Percentiles rank a stretch among this genome's conserved stretches.
phyloP scores from a whole-genome alignment of 2,329 filamentous ascomycete species.

The Bipolaris bicolor region DNA sequence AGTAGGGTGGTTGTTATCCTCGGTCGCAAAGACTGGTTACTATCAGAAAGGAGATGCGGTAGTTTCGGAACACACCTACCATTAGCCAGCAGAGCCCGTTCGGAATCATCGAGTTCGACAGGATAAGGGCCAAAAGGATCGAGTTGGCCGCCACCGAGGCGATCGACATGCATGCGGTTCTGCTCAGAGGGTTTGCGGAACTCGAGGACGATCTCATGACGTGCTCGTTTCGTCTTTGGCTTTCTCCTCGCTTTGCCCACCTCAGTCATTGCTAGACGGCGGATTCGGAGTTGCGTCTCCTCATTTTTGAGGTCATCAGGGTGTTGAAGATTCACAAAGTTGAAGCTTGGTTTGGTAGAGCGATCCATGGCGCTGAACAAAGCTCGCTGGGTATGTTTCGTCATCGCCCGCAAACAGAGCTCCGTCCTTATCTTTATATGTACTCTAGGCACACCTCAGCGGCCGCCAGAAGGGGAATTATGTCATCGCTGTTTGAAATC shows the following conservation, averaged over 20 bases:
- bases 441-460: neutral
- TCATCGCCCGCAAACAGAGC: neutral
- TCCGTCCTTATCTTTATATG: slow-evolving; percentile 1
- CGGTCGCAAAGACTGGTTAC: slow-evolving; percentile 29
- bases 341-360: slow-evolving; percentile 35
- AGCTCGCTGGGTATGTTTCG: neutral
- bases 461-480: slow-evolving; percentile 3
- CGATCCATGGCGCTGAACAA: slow-evolving; percentile 26
- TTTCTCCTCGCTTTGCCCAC: slow-evolving; percentile 37
- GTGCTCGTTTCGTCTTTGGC: slow-evolving; percentile 34
- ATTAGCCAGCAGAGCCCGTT: slow-evolving; percentile 32
- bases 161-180: slow-evolving; percentile 20
- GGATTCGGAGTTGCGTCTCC: slow-evolving; percentile 39
- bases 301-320: slow-evolving; percentile 42
- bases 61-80: slow-evolving; percentile 22
- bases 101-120: slow-evolving; percentile 32
- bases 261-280: slow-evolving; percentile 43
- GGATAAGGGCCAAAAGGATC: slow-evolving; percentile 38
- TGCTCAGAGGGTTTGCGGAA: slow-evolving; percentile 21
- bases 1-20: slow-evolving; percentile 28
- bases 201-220: slow-evolving; percentile 38
- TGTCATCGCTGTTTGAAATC: slow-evolving; percentile 12
- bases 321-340: slow-evolving; percentile 41
- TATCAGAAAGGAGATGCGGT: slow-evolving; percentile 17
- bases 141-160: slow-evolving; percentile 27